Evolutionary conservation across 371 early-diverging fungal species (phyloP).

Genomic region (Sporodiniella umbellata): DNA sequence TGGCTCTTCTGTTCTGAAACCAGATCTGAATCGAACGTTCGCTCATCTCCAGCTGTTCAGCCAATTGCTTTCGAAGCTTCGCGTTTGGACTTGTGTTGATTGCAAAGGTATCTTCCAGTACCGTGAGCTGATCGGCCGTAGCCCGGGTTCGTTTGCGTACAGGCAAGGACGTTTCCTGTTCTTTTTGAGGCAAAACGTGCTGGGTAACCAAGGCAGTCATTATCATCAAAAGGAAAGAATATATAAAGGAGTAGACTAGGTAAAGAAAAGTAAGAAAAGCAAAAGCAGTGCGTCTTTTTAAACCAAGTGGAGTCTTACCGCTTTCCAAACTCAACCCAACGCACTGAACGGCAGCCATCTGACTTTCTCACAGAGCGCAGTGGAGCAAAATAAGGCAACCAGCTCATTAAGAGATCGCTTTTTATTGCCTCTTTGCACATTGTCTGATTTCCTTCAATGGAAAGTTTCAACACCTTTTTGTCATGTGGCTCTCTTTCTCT

Average conservation of each 20-base stretch:
- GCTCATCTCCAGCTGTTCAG: slow-evolving; percentile 87
- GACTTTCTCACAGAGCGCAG: too few species aligned
- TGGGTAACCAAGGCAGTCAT: not conserved
- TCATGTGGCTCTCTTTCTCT: too few species aligned
- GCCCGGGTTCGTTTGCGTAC: slow-evolving; percentile 68
- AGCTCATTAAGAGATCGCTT: too few species aligned
- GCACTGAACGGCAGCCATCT: too few species aligned
- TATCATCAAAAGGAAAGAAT: slow-evolving; percentile 1
- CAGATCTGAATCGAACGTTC: slow-evolving; percentile 95
- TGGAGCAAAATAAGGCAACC: too few species aligned
- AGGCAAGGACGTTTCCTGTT: not conserved
- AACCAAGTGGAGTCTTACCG: too few species aligned
- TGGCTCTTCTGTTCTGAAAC: slow-evolving; percentile 99
- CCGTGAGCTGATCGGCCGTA: slow-evolving; percentile 70
- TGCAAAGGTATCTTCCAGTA: slow-evolving; percentile 74
- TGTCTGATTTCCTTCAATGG: too few species aligned
- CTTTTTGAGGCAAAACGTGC: not conserved
- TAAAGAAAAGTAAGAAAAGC: not conserved
- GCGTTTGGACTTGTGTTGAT: slow-evolving; percentile 72
- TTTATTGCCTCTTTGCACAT: too few species aligned
- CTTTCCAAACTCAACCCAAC: too few species aligned
- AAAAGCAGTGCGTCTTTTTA: not conserved
- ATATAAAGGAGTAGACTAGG: slow-evolving; percentile 1
- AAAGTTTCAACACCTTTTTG: too few species aligned
- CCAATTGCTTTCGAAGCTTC: slow-evolving; percentile 81